phyloP scores from a whole-genome alignment of 257 asterid genomes.

The Nicotiana knightiana region DNA sequence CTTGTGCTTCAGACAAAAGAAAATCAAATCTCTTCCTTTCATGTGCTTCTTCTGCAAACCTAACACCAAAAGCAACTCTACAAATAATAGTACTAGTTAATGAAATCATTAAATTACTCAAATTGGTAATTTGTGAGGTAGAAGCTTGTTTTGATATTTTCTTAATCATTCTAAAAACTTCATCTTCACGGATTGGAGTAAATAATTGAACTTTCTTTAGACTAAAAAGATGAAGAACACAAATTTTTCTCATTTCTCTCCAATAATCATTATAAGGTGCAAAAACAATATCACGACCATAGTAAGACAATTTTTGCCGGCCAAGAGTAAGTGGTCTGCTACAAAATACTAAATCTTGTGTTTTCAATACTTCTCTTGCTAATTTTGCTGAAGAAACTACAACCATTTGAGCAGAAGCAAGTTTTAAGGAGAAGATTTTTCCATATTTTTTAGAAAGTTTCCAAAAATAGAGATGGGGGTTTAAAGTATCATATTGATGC shows the following conservation, averaged over 20 bases:
- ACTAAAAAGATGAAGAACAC: not conserved
- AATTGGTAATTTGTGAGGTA: not conserved
- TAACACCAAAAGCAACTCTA: not conserved
- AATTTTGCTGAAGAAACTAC: constrained; percentile 6
- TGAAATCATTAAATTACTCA: not conserved
- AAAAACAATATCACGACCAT: not conserved
- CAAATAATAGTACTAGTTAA: not conserved
- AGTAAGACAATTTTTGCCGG: not conserved
- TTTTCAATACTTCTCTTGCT: not conserved
- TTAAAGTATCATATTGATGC: too few species aligned
- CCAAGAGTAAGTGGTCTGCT: not conserved
- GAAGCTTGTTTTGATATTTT: not conserved
- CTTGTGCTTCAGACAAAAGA: too few species aligned
- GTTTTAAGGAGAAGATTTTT: not conserved
- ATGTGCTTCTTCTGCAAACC: not conserved
- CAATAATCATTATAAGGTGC: not conserved
- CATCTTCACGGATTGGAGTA: not conserved
- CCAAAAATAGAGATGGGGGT: too few species aligned
- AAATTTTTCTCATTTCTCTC: not conserved
- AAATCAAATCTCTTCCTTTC: too few species aligned
- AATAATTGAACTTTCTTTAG: not conserved
- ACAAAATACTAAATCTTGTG: not conserved
- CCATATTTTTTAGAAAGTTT: not conserved
- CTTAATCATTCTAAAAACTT: not conserved
- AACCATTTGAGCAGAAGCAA: not conserved